A percentile compares a stretch with the other conserved stretches of the same genome.
These are phyloP conservation scores for Emericellopsis cladophorae DNA, from an alignment of 2,329 filamentous ascomycete species.

Conservation along the genomic window DNA sequence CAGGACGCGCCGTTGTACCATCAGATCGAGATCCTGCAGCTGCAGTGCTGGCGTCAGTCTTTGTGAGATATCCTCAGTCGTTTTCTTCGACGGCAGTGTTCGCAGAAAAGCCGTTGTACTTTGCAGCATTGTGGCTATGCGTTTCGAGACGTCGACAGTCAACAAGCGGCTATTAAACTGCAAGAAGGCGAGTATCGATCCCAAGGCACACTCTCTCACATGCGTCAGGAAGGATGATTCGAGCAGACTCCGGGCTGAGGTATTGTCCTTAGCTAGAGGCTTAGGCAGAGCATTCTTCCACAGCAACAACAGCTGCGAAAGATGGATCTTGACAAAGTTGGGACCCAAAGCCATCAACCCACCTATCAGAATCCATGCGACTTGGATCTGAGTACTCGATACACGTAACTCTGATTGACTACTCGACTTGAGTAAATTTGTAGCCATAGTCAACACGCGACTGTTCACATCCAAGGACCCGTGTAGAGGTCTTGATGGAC, in stretches of 20 bases:
- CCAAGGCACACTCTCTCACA: slow-evolving; percentile 85
- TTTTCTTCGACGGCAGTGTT: slow-evolving; percentile 70
- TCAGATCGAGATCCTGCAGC: slow-evolving; percentile 78
- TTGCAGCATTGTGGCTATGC: slow-evolving; percentile 87
- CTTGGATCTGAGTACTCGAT: slow-evolving; percentile 90
- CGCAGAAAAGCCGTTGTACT: slow-evolving; percentile 87
- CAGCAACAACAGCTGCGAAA: slow-evolving; percentile 81
- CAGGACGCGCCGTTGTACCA: slow-evolving; percentile 84
- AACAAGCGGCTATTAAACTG: slow-evolving; percentile 86
- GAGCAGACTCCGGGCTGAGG: slow-evolving; percentile 67
- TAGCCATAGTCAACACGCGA: slow-evolving; percentile 80
- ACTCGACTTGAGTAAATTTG: slow-evolving; percentile 82
- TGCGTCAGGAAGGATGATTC: slow-evolving; percentile 91
- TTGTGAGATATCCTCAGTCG: slow-evolving; percentile 75
- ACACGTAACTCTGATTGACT: slow-evolving; percentile 81
- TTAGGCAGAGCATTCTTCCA: slow-evolving; percentile 98
- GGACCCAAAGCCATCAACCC: slow-evolving; percentile 93
- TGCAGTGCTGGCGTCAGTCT: slow-evolving; percentile 76
- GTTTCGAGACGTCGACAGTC: slow-evolving; percentile 86
- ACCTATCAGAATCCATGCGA: slow-evolving; percentile 94
- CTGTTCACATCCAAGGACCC: slow-evolving; percentile 94
- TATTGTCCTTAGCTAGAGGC: slow-evolving; percentile 85
- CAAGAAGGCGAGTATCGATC: slow-evolving; percentile 82
- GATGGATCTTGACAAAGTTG: slow-evolving; percentile 97
- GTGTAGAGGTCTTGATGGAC: slow-evolving; percentile 76